These are phyloP conservation scores for Pythium pyrilobum DNA, from an alignment of 352 stramenopile species.

Conservation along the genomic window DNA sequence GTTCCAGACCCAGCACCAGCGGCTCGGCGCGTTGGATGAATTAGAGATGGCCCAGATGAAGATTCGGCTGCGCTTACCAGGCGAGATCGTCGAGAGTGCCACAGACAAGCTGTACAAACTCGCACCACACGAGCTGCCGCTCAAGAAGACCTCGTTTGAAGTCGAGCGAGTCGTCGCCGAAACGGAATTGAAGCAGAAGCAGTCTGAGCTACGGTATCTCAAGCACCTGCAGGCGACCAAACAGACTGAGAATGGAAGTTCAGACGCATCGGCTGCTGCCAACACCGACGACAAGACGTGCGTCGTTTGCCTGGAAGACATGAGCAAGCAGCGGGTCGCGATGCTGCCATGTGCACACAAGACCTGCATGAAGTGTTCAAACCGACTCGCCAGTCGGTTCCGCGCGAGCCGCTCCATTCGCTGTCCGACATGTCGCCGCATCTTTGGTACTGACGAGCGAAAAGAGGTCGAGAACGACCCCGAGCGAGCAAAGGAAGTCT, in stretches of 20 bases:
- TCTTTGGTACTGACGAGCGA: slow-evolving; percentile 4
- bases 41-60: slow-evolving; percentile 74
- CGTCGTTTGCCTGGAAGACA: slow-evolving; percentile 73
- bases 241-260: not conserved
- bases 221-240: slow-evolving; percentile 32
- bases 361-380: slow-evolving; percentile 56
- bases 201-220: slow-evolving; percentile 60
- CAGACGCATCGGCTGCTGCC: not conserved
- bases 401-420: slow-evolving; percentile 23
- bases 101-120: slow-evolving; percentile 58
- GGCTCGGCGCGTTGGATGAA: slow-evolving; percentile 68
- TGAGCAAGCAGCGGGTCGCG: slow-evolving; percentile 50
- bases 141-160: slow-evolving; percentile 34
- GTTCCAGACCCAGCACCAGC: slow-evolving; percentile 63
- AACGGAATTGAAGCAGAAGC: slow-evolving; percentile 37
- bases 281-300: slow-evolving; percentile 29
- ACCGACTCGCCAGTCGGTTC: slow-evolving; percentile 27
- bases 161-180: slow-evolving; percentile 36
- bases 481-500: not conserved
- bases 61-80: slow-evolving; percentile 40
- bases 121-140: slow-evolving; percentile 33
- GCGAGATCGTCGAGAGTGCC: slow-evolving; percentile 33
- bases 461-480: slow-evolving; percentile 12
- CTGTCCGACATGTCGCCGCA: slow-evolving; percentile 56
- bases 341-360: slow-evolving; percentile 86